Base-by-base conservation (phyloP, 1,139 yeast genomes). In the Meyerozyma smithsonii region DNA sequence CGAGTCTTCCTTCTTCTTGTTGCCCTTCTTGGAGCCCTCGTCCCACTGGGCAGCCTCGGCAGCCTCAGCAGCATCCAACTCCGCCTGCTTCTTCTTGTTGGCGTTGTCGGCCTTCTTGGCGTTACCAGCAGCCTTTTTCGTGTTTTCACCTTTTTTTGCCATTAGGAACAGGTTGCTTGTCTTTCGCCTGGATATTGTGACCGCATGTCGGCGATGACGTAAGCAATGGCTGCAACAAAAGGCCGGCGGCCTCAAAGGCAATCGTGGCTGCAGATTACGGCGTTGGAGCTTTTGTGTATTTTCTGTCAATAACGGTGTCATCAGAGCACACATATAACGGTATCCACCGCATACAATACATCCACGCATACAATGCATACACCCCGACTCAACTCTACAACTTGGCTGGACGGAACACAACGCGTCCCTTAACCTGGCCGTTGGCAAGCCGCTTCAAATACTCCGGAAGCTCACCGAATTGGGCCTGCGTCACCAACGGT, bases 21-120 rank as follows among this genome's bases (percentile, higher is more conserved):
- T 79, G 34, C 74, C 78, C 59, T 79, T 81, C 64, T 85, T 85
- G 26, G 87, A 53, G 18, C 95, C 95, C 33, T 81, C 71, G 2
- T 74, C 77, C 95, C 95, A 86, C 45, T 77, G 69, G 10, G 73
- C 66, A 15, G 80, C 81, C 56, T 84, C 92, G 3, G 63, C 77
- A 3, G 74, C 76, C 42, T 69, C 82, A 5, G 59, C 62, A 12
- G 62, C 67, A 7, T 68, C 72, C 3, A 61, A 69, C 32, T 73
- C 77, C 7, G 73, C 86, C 37, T 72, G 76, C 39, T 72, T 69
- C 64, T 81, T 81, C 57, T 75, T 77, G 54, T 71, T 75, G 28
- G 86, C 86, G 21, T 69, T 70, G 35, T 77, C 90, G 7, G 83
- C 87, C 69, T 81, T 84, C 55, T 70, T 75, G 39, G 88, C 86